A percentile compares a stretch with the other conserved stretches of the same genome.
These are phyloP conservation scores for Stachybotrys echinatus DNA, from an alignment of 2,329 filamentous ascomycete genomes.

Conservation along the genomic window DNA sequence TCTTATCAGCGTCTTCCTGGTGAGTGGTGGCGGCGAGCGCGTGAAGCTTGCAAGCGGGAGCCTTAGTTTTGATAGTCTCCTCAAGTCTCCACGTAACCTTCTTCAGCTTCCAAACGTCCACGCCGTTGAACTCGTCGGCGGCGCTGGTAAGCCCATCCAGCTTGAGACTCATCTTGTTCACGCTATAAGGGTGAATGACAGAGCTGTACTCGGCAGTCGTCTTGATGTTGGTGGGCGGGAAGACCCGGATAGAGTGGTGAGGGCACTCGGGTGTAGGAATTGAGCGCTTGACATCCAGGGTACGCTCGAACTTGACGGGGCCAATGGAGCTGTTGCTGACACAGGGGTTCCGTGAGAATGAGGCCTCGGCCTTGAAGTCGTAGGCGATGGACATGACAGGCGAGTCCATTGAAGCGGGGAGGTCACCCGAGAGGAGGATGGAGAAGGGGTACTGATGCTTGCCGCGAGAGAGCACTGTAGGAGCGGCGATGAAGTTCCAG, in stretches of 20 bases:
- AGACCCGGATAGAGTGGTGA: slow-evolving; percentile 87
- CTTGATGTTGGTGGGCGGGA: slow-evolving; percentile 92
- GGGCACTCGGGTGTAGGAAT: slow-evolving; percentile 69
- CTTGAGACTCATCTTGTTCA: slow-evolving; percentile 72
- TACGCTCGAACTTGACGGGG: slow-evolving; percentile 57
- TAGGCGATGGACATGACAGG: slow-evolving; percentile 71
- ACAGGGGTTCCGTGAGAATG: slow-evolving; percentile 47
- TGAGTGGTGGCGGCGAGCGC: slow-evolving; percentile 41
- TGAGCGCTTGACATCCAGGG: slow-evolving; percentile 72
- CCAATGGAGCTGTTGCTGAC: slow-evolving; percentile 33
- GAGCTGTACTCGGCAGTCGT: slow-evolving; percentile 77
- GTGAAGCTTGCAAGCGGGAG: slow-evolving; percentile 77
- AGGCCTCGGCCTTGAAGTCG: slow-evolving; percentile 64
- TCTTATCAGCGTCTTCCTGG: slow-evolving; percentile 25
- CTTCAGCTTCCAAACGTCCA: slow-evolving; percentile 80
- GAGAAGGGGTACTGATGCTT: slow-evolving; percentile 83
- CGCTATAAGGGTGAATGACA: slow-evolving; percentile 80
- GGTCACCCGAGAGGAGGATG: slow-evolving; percentile 74
- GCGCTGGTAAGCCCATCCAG: slow-evolving; percentile 78
- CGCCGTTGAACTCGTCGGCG: slow-evolving; percentile 64
- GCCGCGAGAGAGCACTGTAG: slow-evolving; percentile 46
- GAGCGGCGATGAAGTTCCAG: slow-evolving; percentile 69
- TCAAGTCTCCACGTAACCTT: slow-evolving; percentile 92
- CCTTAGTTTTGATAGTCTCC: slow-evolving; percentile 74
- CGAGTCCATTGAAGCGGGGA: slow-evolving; percentile 79